Evolutionary conservation across 352 stramenopile species (phyloP), one percentile per base, ranked within the genome.

Genomic region (Phytophthora hibernalis): DNA sequence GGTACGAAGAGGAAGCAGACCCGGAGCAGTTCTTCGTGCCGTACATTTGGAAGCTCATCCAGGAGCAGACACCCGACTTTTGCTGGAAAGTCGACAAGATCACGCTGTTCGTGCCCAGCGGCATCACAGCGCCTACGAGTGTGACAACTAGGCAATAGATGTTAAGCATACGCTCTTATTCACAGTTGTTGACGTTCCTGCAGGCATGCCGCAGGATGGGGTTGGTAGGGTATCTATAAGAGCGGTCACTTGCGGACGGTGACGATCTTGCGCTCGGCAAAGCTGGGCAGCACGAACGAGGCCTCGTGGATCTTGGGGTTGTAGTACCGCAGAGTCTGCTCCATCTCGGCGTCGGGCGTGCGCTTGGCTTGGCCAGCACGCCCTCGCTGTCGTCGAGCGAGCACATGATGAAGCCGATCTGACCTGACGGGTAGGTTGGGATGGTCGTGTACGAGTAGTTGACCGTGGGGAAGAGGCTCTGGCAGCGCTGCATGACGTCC

Each of bases 401-500:
- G 80, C 88, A 96, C 69, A 98, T 80, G 65, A 98, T 95, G 72
- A 99, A 99, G 35, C 97, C 98, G 80, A 99, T 99, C 79, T 99
- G 97, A 44, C 97, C 98, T 42, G 90, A 98, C 9, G 98, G 98
- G 87, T 99, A 99, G 22, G 97, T 99, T 6, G 98, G 98, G 71
- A 99, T 99, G 47, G 93, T 99, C 47, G 96, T 99, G 85, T 98
- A 99, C 16, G 96, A 97, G 85, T 99, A 99, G 68, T 99, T 96
- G 65, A 99, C 96, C 10, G 90, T 96, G 12, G 87, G 86, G 74
- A 99, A 99, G 47, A 98, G 87, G 22, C 65, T 64, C 38, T 84
- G 79, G 74, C 98, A 98, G 43, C 89, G 85, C 38, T 80, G 63
- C 50, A 99, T 82, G 65, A 99, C 90, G 18, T 98, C 95, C 37